Evolutionary conservation across 2,329 filamentous ascomycete species (phyloP).

Genomic region (Venturia carpophila): DNA sequence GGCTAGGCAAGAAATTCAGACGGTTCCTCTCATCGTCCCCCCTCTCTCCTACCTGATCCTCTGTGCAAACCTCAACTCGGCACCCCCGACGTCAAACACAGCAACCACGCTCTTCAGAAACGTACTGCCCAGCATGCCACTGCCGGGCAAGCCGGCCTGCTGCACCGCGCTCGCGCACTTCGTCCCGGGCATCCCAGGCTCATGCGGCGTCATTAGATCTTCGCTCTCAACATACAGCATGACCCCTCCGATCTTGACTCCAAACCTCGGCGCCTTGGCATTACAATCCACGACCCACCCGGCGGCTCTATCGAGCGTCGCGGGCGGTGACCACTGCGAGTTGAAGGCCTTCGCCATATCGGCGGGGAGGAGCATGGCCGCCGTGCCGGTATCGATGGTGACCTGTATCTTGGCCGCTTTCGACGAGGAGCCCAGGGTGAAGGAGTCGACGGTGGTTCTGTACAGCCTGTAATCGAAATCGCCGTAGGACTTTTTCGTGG

Average conservation of each 20-base stretch:
- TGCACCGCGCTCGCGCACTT: constrained; percentile 1
- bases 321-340: constrained; percentile 8
- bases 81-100: constrained; percentile 42
- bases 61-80: constrained; percentile 37
- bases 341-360: constrained; percentile 11
- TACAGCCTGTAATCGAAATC: constrained; percentile 11
- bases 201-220: constrained; percentile 17
- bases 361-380: constrained; percentile 14
- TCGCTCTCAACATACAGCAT: constrained; percentile 7
- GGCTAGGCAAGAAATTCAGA: too few relatives aligned
- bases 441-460: constrained; percentile 7
- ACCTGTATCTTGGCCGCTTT: neutral
- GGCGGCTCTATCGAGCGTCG: neutral
- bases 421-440: neutral
- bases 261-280: constrained; percentile 17
- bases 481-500: neutral
- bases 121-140: constrained; percentile 42
- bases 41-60: constrained; percentile 5
- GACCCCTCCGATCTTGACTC: constrained; percentile 13
- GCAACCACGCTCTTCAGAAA: constrained; percentile 47
- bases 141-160: neutral
- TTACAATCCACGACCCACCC: constrained; percentile 14
- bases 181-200: neutral
- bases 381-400: constrained; percentile 18
- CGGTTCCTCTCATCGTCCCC: too few relatives aligned